Base-by-base conservation (phyloP, 305 asterid species). In the Salvia sclarea region DNA sequence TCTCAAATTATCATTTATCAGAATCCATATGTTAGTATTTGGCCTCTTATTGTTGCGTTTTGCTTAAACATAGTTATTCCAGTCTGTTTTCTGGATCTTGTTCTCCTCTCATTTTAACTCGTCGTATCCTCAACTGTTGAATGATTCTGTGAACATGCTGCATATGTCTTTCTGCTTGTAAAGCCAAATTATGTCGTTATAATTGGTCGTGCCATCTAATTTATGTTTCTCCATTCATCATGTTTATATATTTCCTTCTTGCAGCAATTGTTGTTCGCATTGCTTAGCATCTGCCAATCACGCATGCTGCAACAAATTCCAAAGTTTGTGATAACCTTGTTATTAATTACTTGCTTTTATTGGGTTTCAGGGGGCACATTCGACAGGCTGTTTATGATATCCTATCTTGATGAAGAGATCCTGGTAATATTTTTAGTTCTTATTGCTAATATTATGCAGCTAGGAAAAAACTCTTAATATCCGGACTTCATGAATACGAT, bases 391-490 rank as follows among this genome's bases (percentile, higher is more conserved):
- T 41, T 71, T 25, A 40, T 71, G 70, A 71, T 71, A 31, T 71
- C 76, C 8, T 71, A 71, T 71, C 70, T 71, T n/a, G 76, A 71
- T 30, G 76, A 71, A 18, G 76, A 71, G 65, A 71, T 71, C 58
- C 59, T 71, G 50, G 76, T 71, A 71, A 41, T 24, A 14, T n/a
- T 54, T 33, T 3, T n/a, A 18, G 17, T 50, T 40, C 65, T 18
- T 58, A n/a, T 30, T 35, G n/a, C 52, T 45, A 9, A 62, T 52
- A 37, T 12, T 40, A 1, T 5, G 45, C 4, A 59, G 74, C 10
- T 48, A 11, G 31, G 35, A 33, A 14, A 47, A 33, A 14, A 25
- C 43, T 59, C 52, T 0, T 37, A 61, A 20, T 12, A 4, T 45
- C 9, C 16, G 4, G 31, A 68, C 50, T 30, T 50, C 12, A 28